Percentiles rank a stretch among this genome's conserved stretches.
phyloP scores from a whole-genome alignment of 108 stramenopile species.

The Discostella pseudostelligera region DNA sequence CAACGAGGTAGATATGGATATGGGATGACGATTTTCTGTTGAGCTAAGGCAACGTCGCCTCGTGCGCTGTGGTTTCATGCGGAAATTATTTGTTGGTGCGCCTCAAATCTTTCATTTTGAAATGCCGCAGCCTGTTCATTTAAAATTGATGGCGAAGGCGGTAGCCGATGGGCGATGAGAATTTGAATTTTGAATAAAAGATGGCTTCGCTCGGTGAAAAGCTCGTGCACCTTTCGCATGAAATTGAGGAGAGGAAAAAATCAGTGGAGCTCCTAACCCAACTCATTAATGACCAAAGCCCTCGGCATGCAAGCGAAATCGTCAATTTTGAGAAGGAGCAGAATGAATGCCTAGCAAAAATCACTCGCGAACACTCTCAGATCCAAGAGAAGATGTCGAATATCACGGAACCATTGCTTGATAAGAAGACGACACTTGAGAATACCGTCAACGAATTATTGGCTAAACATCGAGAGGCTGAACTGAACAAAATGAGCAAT shows the following conservation, averaged over 20 bases:
- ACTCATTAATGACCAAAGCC: conserved; percentile 1
- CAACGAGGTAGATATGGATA: no score
- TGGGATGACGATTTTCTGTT: no score
- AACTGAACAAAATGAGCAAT: conserved; percentile 15
- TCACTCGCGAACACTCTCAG: neutral
- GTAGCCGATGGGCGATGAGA: no score
- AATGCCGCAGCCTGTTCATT: no score
- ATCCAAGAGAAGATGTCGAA: neutral
- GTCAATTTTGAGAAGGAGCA: conserved; percentile 11
- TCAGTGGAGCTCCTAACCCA: conserved; percentile 2
- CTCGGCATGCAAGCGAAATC: conserved; percentile 6
- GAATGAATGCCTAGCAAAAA: neutral
- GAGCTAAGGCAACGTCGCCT: no score
- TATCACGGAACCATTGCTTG: neutral
- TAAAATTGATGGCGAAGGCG: no score
- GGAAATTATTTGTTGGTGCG: no score
- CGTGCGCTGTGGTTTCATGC: no score
- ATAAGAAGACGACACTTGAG: conserved; percentile 1
- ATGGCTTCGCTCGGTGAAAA: conserved; percentile 4
- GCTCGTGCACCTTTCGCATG: conserved; percentile 4
- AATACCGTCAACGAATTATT: conserved; percentile 5
- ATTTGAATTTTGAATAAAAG: no score
- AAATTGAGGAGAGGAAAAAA: conserved; percentile 10
- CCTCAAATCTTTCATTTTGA: no score
- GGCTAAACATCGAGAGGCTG: conserved; percentile 22